Base-by-base conservation (phyloP, 495 filamentous ascomycete genomes). In the Sphaerosporella brunnea region DNA sequence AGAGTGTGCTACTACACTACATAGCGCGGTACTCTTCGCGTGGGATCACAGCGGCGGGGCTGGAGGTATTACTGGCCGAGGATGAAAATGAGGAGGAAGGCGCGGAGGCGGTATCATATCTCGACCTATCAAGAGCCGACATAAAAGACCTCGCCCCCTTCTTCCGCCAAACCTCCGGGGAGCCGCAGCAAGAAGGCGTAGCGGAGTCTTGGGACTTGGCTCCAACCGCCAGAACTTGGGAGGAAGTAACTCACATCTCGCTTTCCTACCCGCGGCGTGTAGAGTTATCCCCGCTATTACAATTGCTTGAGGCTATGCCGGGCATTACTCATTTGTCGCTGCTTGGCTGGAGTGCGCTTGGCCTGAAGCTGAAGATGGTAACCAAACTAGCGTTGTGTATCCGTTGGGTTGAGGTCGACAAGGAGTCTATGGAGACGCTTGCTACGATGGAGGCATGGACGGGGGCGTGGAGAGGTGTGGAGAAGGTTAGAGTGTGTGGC, bases 321-420 rank as follows among this genome's bases (percentile, higher is more conserved):
- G 53, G 55, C 0, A 34, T 59, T 5, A 59, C 56, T 1, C 56
- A 59, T 45, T 36, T 59, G 18, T 51, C 51, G 0, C 47, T 59
- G 8, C 36, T 43, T 5, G 56, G 54, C 3, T 59, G 56, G 56
- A 15, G 23, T 11, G 53, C 43, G 9, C 36, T 23, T 15, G 10
- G 40, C 3, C 34, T 36, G 7, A 26, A 50, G 26, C 16, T 58
- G 24, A 53, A 41, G 15, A 37, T 39, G 10, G 44, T 58, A 10
- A 51, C 47, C 2, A 44, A 54, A 11, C 24, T 15, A 25, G 30
- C 47, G 16, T 35, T 59, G 11, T 57, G 56, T 30, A n/a, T 59
- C 4, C 54, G 46, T 38, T 59, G 56, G 56, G 21, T 59, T 10
- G 35, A 37, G 5, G 15, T 37, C 4, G 16, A 18, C 5, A 15